phyloP scores from a whole-genome alignment of 1,284 basidiomycete genomes.

The Austroboletus novae-zelandiae region DNA sequence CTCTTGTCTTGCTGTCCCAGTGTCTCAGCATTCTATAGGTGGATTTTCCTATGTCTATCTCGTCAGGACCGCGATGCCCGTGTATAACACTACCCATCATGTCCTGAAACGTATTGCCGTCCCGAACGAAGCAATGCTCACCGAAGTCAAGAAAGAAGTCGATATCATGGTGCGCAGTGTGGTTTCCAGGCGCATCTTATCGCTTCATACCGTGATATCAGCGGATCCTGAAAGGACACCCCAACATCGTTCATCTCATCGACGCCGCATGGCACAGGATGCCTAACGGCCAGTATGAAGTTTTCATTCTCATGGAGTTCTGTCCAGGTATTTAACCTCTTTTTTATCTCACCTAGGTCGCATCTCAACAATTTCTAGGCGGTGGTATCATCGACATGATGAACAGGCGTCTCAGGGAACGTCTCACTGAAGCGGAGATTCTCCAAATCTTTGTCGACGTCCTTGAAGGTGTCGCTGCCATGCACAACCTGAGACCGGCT shows the following conservation, averaged over 20 bases:
- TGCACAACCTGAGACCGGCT: constrained; percentile 91
- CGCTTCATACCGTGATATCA: constrained; percentile 36
- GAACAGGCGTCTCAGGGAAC: constrained; percentile 92
- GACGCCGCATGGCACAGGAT: constrained; percentile 90
- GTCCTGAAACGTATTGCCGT: constrained; percentile 98
- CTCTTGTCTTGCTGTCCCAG: constrained; percentile 1
- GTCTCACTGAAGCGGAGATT: constrained; percentile 93
- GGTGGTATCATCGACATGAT: constrained; percentile 99
- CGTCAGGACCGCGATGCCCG: constrained; percentile 81
- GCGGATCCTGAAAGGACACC: constrained; percentile 85
- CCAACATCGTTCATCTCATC: constrained; percentile 91
- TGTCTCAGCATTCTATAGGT: constrained; percentile 48
- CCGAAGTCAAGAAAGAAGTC: constrained; percentile 97
- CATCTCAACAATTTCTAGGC: constrained; percentile 44
- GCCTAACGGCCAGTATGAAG: constrained; percentile 85
- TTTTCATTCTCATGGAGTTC: constrained; percentile 99
- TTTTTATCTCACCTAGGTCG: constrained; percentile 1
- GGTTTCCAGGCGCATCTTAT: constrained; percentile 14
- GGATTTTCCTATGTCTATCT: constrained; percentile 99
- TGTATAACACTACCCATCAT: constrained; percentile 90
- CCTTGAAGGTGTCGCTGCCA: constrained; percentile 89
- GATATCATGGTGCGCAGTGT: constrained; percentile 86
- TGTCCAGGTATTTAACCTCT: constrained; percentile 56
- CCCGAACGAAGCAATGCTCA: constrained; percentile 83
- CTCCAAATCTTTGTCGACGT: constrained; percentile 97